Evolutionary conservation across 2,329 filamentous ascomycete species (phyloP).

Genomic region (Colletotrichum gloeosporioides): DNA sequence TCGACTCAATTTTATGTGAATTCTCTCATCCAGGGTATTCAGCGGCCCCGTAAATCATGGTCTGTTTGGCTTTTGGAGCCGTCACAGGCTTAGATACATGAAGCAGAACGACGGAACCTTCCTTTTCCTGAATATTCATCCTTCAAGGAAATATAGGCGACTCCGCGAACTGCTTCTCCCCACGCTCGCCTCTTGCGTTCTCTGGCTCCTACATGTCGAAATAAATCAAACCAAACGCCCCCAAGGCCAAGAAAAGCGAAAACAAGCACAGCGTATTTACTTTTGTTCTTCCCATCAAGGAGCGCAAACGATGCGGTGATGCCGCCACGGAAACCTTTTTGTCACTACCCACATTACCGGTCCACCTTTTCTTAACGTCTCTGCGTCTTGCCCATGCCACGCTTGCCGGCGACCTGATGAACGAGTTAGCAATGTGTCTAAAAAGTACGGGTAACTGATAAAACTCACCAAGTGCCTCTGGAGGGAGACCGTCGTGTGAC

Average conservation of each 20-base stretch:
- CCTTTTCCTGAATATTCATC: neutral
- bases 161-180: neutral
- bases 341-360: conserved; percentile 5
- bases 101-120: neutral
- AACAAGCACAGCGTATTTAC: conserved; percentile 11
- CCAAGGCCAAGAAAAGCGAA: conserved; percentile 7
- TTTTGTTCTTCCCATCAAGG: conserved; percentile 16
- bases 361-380: conserved; percentile 61
- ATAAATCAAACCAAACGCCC: conserved; percentile 13
- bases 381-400: conserved; percentile 88
- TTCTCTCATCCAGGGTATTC: conserved; percentile 18
- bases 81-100: neutral
- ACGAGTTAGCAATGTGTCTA: conserved; percentile 34
- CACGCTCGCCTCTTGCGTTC: neutral
- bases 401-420: conserved; percentile 81
- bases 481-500: conserved; percentile 81
- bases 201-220: neutral
- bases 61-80: neutral
- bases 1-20: neutral
- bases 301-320: conserved; percentile 4
- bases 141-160: neutral
- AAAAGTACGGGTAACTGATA: neutral
- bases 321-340: neutral
- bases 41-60: neutral
- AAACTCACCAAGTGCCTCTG: conserved; percentile 87